A percentile compares a stretch with the other conserved stretches of the same genome.
These are phyloP conservation scores for Daldinia grandis DNA, from an alignment of 495 filamentous ascomycete species.

Conservation along the genomic window DNA sequence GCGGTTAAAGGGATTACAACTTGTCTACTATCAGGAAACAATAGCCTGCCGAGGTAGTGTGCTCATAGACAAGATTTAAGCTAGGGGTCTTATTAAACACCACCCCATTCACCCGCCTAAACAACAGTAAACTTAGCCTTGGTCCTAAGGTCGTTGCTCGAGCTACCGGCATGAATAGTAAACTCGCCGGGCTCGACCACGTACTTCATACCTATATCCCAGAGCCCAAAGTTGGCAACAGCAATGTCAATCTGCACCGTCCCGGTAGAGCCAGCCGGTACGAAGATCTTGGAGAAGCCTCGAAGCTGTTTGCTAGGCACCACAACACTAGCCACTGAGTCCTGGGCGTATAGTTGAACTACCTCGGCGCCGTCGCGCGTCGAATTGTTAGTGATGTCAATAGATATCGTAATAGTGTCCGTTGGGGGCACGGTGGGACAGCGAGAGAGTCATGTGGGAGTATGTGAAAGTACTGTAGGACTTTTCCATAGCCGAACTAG, in stretches of 20 bases:
- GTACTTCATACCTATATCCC: constrained; percentile 70
- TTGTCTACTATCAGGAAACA: background rate
- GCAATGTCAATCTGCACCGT: constrained; percentile 63
- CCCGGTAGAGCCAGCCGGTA: constrained; percentile 67
- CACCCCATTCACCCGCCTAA: background rate
- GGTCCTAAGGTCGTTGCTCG: constrained; percentile 63
- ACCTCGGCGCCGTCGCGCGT: constrained; percentile 68
- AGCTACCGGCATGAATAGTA: constrained; percentile 63
- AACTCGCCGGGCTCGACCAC: constrained; percentile 75
- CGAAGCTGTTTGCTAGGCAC: constrained; percentile 72
- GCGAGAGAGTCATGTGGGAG: constrained; percentile 55
- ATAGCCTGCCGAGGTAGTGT: background rate
- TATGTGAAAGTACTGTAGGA: constrained; percentile 72
- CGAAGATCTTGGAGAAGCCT: constrained; percentile 72
- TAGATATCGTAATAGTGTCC: constrained; percentile 61
- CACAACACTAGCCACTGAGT: constrained; percentile 67
- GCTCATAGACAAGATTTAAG: background rate
- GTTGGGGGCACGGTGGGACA: constrained; percentile 52
- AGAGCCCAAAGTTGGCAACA: constrained; percentile 63
- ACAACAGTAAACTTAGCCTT: constrained; percentile 64
- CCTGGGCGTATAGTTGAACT: constrained; percentile 72
- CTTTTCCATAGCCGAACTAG: constrained; percentile 70
- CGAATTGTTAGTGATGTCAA: constrained; percentile 67
- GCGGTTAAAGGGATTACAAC: background rate
- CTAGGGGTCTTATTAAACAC: background rate